These are phyloP conservation scores for Lignosus rhinocerotis DNA, from an alignment of 1,284 basidiomycete species.

Conservation along the genomic window DNA sequence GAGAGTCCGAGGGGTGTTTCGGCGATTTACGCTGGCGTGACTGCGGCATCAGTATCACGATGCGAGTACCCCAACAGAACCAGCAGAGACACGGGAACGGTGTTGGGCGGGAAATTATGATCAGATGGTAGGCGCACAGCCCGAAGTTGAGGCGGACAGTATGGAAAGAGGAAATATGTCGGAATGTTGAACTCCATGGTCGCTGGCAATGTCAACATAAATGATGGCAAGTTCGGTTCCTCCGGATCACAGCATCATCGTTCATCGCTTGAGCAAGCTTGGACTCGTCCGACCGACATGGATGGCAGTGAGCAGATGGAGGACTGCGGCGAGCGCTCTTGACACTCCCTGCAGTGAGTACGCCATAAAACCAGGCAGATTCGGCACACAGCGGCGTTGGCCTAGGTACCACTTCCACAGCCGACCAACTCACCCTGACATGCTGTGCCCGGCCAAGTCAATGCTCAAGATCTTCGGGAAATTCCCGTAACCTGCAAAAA, in stretches of 20 bases:
- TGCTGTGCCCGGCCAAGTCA: not conserved
- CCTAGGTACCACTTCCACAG: too few relatives aligned
- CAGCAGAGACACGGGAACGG: not conserved
- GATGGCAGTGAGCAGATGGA: not conserved
- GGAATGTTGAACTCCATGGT: not conserved
- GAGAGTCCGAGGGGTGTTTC: constrained; percentile 1
- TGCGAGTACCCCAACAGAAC: not conserved
- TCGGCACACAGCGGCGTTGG: too few relatives aligned
- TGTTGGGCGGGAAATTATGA: not conserved
- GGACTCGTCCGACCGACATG: not conserved
- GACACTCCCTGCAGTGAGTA: not conserved
- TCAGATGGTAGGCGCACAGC: constrained; percentile 13
- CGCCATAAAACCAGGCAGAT: too few relatives aligned
- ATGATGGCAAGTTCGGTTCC: not conserved
- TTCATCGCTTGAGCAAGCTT: not conserved
- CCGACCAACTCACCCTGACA: not conserved
- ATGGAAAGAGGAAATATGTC: constrained; percentile 17
- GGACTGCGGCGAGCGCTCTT: not conserved
- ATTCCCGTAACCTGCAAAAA: constrained; percentile 9
- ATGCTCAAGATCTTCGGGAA: constrained; percentile 9
- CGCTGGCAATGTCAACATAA: not conserved
- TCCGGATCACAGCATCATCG: not conserved
- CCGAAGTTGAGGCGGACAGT: constrained; percentile 23
- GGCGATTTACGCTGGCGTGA: constrained; percentile 15
- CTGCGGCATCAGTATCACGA: not conserved